Base-by-base conservation (phyloP, 139 green algal genomes). In the Deuterostichococcus epilithicus region DNA sequence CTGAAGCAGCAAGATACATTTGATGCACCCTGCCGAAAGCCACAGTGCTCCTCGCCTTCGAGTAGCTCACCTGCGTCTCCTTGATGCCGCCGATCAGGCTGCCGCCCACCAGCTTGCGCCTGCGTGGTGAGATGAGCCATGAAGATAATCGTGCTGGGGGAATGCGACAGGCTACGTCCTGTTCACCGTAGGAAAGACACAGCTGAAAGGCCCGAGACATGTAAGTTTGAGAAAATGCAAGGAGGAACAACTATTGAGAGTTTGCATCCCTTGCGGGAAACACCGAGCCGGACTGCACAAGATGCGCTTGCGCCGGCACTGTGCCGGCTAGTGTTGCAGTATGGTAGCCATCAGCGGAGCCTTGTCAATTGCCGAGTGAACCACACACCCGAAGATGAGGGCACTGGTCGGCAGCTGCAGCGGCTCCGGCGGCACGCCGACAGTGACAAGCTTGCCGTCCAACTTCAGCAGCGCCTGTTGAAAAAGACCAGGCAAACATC, bases 1-100 rank as follows among this genome's bases (percentile, higher is more conserved):
- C 39, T 38, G 28, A 60, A 33, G 25, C n/a, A n/a, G n/a, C n/a
- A n/a, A n/a, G n/a, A n/a, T 23, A 36, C 35, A 23, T 18, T 23
- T 26, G 15, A 15, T 1, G 20, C 20, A 36, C 35, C 35, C 36
- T 30, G 13, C 70, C n/a, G 1, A 32, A 63, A 52, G 45, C 70
- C 76, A 69, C n/a, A 81, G 69, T 69, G 76, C 87, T 91, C 91
- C 72, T 92, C 89, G n/a, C n/a, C n/a, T n/a, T n/a, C n/a, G n/a
- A n/a, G n/a, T 77, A n/a, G n/a, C n/a, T n/a, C n/a, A n/a, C n/a
- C n/a, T 96, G 91, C 4, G 90, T 94, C 83, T 96, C 84, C 60
- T 78, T 76, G 78, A 94, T 93, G 74, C 86, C 84, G 32, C 89
- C 90, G 76, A 94, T 92, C 13, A 91, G 47, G 36, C 66, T 83